Percentiles rank a stretch among this genome's conserved stretches.
phyloP scores from a whole-genome alignment of 345 rosid species.

The Ceriops decandra region DNA sequence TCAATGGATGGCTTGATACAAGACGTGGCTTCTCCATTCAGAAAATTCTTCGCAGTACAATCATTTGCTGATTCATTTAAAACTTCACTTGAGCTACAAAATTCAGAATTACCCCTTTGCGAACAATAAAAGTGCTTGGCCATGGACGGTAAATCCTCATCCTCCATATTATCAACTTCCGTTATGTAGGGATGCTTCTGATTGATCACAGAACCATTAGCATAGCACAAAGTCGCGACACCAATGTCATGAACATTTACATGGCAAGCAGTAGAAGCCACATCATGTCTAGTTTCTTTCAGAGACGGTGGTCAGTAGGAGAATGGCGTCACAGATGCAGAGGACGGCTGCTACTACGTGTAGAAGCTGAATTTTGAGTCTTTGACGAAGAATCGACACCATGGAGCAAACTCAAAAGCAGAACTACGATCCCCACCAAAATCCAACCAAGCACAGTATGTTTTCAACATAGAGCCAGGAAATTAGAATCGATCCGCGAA shows the following conservation, averaged over 20 bases:
- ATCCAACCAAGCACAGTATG: slow-evolving; percentile 21
- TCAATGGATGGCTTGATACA: slow-evolving; percentile 27
- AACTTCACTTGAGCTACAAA: slow-evolving; percentile 14
- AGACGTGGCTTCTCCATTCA: slow-evolving; percentile 26
- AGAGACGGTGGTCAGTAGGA: slow-evolving; percentile 43
- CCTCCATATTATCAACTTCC: slow-evolving; percentile 2
- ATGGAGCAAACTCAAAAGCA: slow-evolving; percentile 37
- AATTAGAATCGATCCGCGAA: slow-evolving; percentile 12
- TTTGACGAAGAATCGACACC: slow-evolving; percentile 58
- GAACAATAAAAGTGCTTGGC: slow-evolving; percentile 29
- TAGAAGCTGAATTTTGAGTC: slow-evolving; percentile 36
- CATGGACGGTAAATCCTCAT: slow-evolving; percentile 33
- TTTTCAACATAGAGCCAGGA: slow-evolving; percentile 3
- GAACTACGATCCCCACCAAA: slow-evolving; percentile 20
- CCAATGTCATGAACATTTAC: slow-evolving; percentile 17
- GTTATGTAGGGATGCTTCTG: slow-evolving; percentile 28
- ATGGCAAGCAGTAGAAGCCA: slow-evolving; percentile 18
- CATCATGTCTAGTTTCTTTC: slow-evolving; percentile 37
- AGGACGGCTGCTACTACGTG: slow-evolving; percentile 24
- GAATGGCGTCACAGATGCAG: slow-evolving; percentile 22
- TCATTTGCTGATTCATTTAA: slow-evolving; percentile 15
- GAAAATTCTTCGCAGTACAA: slow-evolving; percentile 20
- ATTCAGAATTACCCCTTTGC: slow-evolving; percentile 22
- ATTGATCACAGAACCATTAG: slow-evolving; percentile 26
- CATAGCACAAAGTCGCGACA: slow-evolving; percentile 20